Conservation (phyloP, 2,329 filamentous ascomycete species). For the Colletotrichum sp. region DNA sequence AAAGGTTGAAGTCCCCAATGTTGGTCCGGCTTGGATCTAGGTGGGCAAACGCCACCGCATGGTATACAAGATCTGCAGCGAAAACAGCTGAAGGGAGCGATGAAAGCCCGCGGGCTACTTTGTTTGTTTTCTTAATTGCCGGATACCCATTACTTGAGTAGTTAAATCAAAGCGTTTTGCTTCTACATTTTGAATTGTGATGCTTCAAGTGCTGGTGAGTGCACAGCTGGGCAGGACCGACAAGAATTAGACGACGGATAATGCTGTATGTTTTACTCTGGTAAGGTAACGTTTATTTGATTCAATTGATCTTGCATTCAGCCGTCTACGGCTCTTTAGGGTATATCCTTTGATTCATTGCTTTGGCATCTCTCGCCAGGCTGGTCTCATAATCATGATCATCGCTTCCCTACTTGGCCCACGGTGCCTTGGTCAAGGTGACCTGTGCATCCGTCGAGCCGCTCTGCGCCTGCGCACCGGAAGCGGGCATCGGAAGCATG, state of each 20-base stretch:
- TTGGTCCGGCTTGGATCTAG: background rate
- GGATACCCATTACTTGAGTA: conserved; percentile 21
- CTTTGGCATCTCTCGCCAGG: no score
- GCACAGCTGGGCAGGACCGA: background rate
- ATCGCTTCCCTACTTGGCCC: conserved; percentile 41
- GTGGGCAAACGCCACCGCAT: background rate
- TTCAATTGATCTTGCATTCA: background rate
- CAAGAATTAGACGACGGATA: background rate
- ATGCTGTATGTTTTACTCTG: background rate
- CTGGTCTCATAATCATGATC: background rate
- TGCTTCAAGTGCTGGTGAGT: background rate
- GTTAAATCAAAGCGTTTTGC: conserved; percentile 11
- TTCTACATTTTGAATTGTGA: background rate
- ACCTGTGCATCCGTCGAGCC: conserved; percentile 43
- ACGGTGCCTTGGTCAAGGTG: conserved; percentile 50
- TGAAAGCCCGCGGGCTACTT: background rate
- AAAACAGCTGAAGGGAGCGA: background rate
- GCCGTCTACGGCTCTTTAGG: background rate
- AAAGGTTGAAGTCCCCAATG: background rate
- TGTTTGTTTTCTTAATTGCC: conserved; percentile 20
- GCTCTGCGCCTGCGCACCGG: conserved; percentile 16
- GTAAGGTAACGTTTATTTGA: background rate
- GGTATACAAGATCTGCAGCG: background rate
- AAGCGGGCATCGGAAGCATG: conserved; percentile 22
- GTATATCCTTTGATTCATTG: background rate